Evolutionary conservation across 176 grass and related monocot species (phyloP), one percentile per base, ranked within the genome.

Genomic region (Zoysia pacifica): DNA sequence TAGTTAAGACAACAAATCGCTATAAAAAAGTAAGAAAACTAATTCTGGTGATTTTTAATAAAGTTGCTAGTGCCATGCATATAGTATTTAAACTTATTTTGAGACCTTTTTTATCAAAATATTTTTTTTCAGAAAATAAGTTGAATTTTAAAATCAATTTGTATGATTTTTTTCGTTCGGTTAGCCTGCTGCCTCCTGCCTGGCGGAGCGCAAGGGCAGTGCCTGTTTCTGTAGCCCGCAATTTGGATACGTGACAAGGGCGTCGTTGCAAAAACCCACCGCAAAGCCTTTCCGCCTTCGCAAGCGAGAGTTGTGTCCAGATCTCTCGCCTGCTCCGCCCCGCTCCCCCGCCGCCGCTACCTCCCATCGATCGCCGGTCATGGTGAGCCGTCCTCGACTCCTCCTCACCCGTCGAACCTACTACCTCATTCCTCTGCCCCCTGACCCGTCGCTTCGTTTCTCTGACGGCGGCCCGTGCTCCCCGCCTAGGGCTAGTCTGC

Each of bases 401-500:
- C 49, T 2, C 7, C n/a, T 38, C n/a, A 7, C 2, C 35, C 55
- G 19, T 15, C n/a, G 46, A 11, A 36, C 74, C 5, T 7, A 9
- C 1, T 37, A 3, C 11, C 9, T 4, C 6, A 0, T 0, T 14
- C 9, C 3, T 72, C 63, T 38, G n/a, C 50, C 50, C 6, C 62
- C 28, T 45, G 11, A 5, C 3, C 10, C 19, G 7, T n/a, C 36
- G 10, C 61, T 5, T 0, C 0, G 13, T 11, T 44, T 52, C 8
- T 28, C 35, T 1, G 41, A 40, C 2, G 35, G 11, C 16, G 36
- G 40, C 49, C 5, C 11, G 66, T 49, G 16, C 16, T 46, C 10
- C 37, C 6, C 18, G 28, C 51, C 70, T 76, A 85, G 87, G 28
- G 87, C 80, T 76, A 52, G 50, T 28, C 69, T 41, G 44, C 14